Evolutionary conservation across 148 eudicot species (phyloP), one percentile per base, ranked within the genome.

Genomic region (Euryodendron excelsum): DNA sequence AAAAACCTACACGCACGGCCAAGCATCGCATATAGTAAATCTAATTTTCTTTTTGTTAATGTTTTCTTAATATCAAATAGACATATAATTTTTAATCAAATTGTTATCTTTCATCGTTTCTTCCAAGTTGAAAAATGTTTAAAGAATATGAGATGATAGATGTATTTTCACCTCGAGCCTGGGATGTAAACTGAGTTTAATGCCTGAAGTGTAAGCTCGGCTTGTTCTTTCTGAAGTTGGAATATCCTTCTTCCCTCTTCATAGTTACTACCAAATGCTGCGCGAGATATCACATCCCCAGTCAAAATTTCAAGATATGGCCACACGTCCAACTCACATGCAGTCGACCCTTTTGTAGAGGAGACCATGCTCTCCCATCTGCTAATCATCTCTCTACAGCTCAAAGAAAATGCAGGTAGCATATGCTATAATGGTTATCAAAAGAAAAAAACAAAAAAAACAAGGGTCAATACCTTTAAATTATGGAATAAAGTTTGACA

Each of bases 361-460:
- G 73, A 23, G 21, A 12, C 34, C 48, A 65, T 74, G 27, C 68
- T 62, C 61, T 80, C 79, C 83, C 83, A 80, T 67, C 45, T 58
- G 50, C 75, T 80, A 23, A 80, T 56, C 60, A 80, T 80, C 23
- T 80, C 83, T 8, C 31, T 8, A n/a, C 74, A 67, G 23, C 83
- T 75, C 27, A 27, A 7, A 58, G 47, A 27, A 59, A 80, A 75
- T 13, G 79, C 83, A 55, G 75, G 83, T 9, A 80, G 28, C 79
- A 75, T 75, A 45, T 55, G 74, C 83, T 80, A 37, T 7, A 52
- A 41, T 50, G 47, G 21, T 48, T 7, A 28, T 14, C 11, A 30
- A 34, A 7, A 15, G 30, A n/a, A n/a, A n/a, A n/a, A n/a, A n/a
- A 0, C 28, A n/a, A 25, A 25, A 25, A 41, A 31, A 41, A 73